These are phyloP conservation scores for Cicer judaicum DNA, from an alignment of 306 rosid genomes.

Conservation along the genomic window DNA sequence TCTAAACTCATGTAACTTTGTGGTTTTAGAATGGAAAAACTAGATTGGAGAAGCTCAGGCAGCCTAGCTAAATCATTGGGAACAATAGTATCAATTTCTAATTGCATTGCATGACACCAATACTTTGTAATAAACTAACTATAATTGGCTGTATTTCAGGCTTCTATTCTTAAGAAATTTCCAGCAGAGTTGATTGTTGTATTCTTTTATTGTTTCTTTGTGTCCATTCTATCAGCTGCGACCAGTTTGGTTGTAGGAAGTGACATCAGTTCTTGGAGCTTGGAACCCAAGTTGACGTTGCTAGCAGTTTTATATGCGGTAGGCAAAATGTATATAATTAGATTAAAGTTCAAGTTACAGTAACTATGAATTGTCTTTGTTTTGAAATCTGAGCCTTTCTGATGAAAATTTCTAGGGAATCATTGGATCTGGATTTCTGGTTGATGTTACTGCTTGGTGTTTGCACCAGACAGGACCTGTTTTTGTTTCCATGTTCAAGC, in stretches of 20 bases:
- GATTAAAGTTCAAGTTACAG: conserved; percentile 11
- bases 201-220: conserved; percentile 71
- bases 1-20: conserved; percentile 42
- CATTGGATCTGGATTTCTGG: conserved; percentile 77
- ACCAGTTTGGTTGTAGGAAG: conserved; percentile 62
- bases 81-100: conserved; percentile 64
- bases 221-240: conserved; percentile 61
- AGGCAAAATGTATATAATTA: conserved; percentile 30
- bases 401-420: conserved; percentile 56
- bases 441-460: conserved; percentile 63
- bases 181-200: conserved; percentile 69
- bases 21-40: conserved; percentile 72
- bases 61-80: conserved; percentile 72
- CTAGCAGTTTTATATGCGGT: conserved; percentile 49
- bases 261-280: conserved; percentile 69
- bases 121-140: conserved; percentile 2
- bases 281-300: conserved; percentile 56
- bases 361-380: conserved; percentile 15
- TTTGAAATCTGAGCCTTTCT: conserved; percentile 32
- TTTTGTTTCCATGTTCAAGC: conserved; percentile 88
- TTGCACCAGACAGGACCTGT: conserved; percentile 74
- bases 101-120: conserved; percentile 21
- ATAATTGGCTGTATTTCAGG: conserved; percentile 54
- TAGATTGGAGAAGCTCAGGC: conserved; percentile 63
- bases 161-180: conserved; percentile 62